Evolutionary conservation across 2,329 filamentous ascomycete genomes (phyloP).

Genomic region (Westerdykella sp.): DNA sequence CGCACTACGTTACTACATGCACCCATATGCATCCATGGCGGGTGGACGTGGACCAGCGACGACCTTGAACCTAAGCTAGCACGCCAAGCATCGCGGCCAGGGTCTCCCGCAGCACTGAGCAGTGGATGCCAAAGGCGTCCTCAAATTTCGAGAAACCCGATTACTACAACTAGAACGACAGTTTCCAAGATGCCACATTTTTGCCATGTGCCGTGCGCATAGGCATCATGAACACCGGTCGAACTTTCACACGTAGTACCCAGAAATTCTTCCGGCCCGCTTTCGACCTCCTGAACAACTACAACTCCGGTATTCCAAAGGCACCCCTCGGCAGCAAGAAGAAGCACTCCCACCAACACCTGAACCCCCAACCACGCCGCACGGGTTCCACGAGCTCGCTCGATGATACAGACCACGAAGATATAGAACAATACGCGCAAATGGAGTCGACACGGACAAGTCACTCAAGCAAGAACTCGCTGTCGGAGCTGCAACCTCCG

Average conservation of each 20-base stretch:
- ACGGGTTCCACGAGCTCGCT: constrained; percentile 30
- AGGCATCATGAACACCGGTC: constrained; percentile 29
- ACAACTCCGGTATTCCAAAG: constrained; percentile 10
- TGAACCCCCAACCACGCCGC: constrained; percentile 20
- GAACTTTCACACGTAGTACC: constrained; percentile 27
- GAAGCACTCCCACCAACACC: constrained; percentile 10
- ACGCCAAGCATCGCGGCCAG: too few species aligned
- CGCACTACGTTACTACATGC: too few species aligned
- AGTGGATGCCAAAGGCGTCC: too few species aligned
- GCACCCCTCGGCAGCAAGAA: constrained; percentile 7
- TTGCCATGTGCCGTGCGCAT: too few species aligned
- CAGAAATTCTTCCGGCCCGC: constrained; percentile 29
- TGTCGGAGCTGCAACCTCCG: constrained; percentile 33
- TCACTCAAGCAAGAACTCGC: constrained; percentile 28
- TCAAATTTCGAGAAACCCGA: too few species aligned
- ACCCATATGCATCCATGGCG: too few species aligned
- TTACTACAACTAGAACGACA: too few species aligned
- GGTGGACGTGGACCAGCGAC: too few species aligned
- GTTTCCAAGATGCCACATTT: too few species aligned
- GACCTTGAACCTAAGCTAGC: too few species aligned
- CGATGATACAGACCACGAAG: constrained; percentile 33
- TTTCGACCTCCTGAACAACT: constrained; percentile 32
- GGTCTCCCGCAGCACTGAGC: too few species aligned
- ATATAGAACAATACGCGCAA: constrained; percentile 29
- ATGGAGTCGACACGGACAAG: constrained; percentile 19